Evolutionary conservation across 1,284 basidiomycete species (phyloP).

Genomic region (Irpex lacteus): DNA sequence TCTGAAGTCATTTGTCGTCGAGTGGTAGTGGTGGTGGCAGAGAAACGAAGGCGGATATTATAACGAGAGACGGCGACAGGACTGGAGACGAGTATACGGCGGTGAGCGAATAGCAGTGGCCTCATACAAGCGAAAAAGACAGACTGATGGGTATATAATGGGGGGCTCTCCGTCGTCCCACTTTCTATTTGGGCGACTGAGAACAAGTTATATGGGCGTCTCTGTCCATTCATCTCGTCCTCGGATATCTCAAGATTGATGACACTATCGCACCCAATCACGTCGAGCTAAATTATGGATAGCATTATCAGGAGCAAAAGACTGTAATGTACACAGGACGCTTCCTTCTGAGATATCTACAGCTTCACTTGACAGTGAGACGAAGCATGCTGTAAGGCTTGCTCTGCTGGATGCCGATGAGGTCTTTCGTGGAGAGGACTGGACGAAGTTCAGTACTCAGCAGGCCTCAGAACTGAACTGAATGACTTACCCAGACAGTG

Average conservation of each 20-base stretch:
- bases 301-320: neutral
- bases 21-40: constrained; percentile 14
- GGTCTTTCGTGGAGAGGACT: constrained; percentile 69
- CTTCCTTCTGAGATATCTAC: neutral
- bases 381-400: constrained; percentile 49
- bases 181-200: neutral
- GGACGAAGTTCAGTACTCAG: constrained; percentile 1
- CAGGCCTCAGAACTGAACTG: constrained; percentile 3
- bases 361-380: constrained; percentile 34
- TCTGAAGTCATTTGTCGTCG: constrained; percentile 21
- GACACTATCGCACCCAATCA: neutral
- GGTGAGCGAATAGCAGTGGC: constrained; percentile 9
- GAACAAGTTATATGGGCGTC: neutral
- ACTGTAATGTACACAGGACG: neutral
- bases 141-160: neutral
- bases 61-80: neutral
- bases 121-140: constrained; percentile 12
- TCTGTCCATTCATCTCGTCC: neutral
- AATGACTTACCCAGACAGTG: constrained; percentile 67
- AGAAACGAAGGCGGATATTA: constrained; percentile 13
- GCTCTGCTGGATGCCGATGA: constrained; percentile 51
- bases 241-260: neutral
- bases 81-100: constrained; percentile 6
- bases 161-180: neutral
- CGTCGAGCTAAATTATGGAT: neutral